These are phyloP conservation scores for Solanum stenotomum DNA, from an alignment of 257 asterid genomes.

Conservation along the genomic window DNA sequence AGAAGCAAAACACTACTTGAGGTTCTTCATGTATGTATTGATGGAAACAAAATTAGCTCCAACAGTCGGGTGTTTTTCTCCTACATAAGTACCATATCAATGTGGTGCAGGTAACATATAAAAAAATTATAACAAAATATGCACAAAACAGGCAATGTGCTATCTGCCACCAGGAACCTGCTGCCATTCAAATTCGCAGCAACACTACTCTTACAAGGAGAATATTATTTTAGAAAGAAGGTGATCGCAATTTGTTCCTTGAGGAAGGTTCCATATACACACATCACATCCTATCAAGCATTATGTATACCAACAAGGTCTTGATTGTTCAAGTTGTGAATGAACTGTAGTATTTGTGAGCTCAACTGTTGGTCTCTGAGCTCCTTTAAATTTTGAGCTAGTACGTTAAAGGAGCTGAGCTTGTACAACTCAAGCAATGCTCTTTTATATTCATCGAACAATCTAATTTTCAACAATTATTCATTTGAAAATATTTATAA, in stretches of 20 bases:
- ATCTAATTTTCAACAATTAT: background rate
- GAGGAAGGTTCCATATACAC: background rate
- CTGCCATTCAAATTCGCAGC: background rate
- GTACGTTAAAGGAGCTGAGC: background rate
- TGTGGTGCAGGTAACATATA: background rate
- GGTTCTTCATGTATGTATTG: background rate
- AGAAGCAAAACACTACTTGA: background rate
- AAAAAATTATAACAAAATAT: background rate
- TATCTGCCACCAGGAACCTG: background rate
- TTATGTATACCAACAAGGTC: background rate
- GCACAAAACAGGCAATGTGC: background rate
- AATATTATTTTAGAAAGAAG: background rate
- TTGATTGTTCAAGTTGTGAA: background rate
- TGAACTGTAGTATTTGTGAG: background rate
- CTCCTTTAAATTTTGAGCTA: background rate
- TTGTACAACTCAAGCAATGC: background rate
- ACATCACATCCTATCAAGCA: background rate
- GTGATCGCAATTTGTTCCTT: background rate
- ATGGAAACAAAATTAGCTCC: background rate
- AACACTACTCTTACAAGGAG: background rate
- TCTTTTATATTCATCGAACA: background rate
- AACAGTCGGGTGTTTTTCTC: background rate
- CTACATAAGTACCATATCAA: background rate
- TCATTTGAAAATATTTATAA: background rate
- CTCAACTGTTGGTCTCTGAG: background rate